Evolutionary conservation across 352 stramenopile species (phyloP), one percentile per base, ranked within the genome.

Genomic region (Pythium monospermum): DNA sequence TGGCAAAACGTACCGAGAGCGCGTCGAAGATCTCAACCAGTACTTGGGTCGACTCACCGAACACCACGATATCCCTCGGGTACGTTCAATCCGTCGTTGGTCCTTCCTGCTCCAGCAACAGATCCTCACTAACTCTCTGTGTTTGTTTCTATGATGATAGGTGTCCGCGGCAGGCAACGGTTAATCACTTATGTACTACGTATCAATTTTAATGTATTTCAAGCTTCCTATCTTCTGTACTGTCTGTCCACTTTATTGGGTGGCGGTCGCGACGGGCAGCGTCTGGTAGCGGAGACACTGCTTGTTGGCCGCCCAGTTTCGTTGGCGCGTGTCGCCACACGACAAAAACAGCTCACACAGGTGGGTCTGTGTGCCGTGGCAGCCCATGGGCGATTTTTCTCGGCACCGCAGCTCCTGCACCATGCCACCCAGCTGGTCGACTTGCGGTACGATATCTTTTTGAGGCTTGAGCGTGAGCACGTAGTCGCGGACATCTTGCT

Each of bases 51-150:
- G 83, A 33, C 72, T 98, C 48, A 99, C 96, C 1, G 96, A 99
- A 74, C 94, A 98, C 60, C 97, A 99, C 71, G 96, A 99, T 66
- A 96, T 99, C 61, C 96, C 96, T 55, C 82, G 96, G 37, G 91
- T 98, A 75, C 45, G 76, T 67, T 32, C 1, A 13, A 16, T 2
- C 31, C 43, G 22, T 59, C n/a, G 11, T 50, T 33, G 10, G 4
- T 52, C 31, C 6, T 40, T 18, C 8, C 13, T 21, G 25, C 16
- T 21, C 22, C 3, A n/a, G 35, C 15, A 19, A 32, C 23, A 30
- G 8, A 35, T 35, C 30, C 13, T 15, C 25, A 26, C 41, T 19
- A 6, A 27, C 16, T n/a, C 21, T 3, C 22, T 18, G 16, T 6
- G 26, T 8, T 27, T 48, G 22, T 6, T 4, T 39, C 30, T 49